Evolutionary conservation across 2,329 filamentous ascomycete species (phyloP).

Genomic region (Chaetomium strumarium): DNA sequence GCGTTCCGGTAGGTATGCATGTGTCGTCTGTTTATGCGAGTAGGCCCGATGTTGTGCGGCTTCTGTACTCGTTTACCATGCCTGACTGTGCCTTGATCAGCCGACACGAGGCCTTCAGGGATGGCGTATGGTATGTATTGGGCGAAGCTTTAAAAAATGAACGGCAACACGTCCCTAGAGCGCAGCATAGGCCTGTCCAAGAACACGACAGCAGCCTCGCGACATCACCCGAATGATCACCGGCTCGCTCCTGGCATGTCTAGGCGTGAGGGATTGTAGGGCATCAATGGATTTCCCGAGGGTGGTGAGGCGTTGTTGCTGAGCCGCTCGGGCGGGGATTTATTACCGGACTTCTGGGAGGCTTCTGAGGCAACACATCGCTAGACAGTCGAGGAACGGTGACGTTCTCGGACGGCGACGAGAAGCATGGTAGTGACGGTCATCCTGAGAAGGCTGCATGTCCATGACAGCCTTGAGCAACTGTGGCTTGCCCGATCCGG

Average conservation of each 20-base stretch:
- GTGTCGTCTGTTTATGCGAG: not conserved
- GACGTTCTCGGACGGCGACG: not conserved
- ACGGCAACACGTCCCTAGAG: too few species aligned
- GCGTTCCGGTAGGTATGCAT: not conserved
- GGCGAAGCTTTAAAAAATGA: too few species aligned
- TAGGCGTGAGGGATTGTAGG: not conserved
- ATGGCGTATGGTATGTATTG: too few species aligned
- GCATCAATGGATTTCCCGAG: not conserved
- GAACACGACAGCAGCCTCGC: not conserved
- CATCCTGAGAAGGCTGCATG: not conserved
- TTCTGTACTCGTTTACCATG: not conserved
- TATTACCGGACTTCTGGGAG: conserved; percentile 15
- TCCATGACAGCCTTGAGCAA: not conserved
- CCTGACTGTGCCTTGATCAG: too few species aligned
- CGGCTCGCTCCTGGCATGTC: not conserved
- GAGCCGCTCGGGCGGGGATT: not conserved
- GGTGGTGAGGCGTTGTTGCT: not conserved
- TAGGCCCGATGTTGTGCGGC: not conserved
- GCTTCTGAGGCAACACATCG: too few species aligned
- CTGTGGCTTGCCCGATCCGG: not conserved
- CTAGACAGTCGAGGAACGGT: not conserved
- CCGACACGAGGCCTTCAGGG: too few species aligned
- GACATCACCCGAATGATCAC: not conserved
- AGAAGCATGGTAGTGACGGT: not conserved
- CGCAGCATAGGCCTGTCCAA: too few species aligned